Percentiles rank a stretch among this genome's conserved stretches.
Evolutionary conservation across 352 stramenopile species (phyloP).

Genomic region (Elongisporangium anandrum): DNA sequence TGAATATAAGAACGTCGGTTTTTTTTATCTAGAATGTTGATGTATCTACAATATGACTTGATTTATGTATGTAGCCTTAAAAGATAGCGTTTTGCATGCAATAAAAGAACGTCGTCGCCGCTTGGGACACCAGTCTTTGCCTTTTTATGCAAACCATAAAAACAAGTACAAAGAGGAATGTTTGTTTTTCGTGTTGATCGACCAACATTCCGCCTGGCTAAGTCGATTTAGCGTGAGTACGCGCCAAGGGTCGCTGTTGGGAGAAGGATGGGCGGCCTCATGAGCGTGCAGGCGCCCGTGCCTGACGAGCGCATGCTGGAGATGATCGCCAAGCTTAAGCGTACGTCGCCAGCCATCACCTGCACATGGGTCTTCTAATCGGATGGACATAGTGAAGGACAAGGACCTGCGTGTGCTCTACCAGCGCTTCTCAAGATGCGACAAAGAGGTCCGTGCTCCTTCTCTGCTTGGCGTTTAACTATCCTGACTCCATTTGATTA

Average conservation of each 20-base stretch:
- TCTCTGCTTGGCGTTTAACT: too few species aligned
- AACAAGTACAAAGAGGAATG: neutral
- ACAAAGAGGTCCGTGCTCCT: slow-evolving; percentile 44
- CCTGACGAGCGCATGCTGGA: slow-evolving; percentile 66
- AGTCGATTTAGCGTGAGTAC: slow-evolving; percentile 17
- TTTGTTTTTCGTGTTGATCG: neutral
- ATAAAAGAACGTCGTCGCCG: neutral
- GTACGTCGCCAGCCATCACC: slow-evolving; percentile 11
- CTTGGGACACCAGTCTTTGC: neutral
- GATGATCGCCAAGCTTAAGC: slow-evolving; percentile 63
- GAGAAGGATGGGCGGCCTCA: slow-evolving; percentile 32
- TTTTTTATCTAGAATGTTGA: neutral
- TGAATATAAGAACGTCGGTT: neutral
- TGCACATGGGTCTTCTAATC: neutral
- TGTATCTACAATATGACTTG: neutral
- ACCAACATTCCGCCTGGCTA: neutral
- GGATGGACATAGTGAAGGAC: slow-evolving; percentile 38
- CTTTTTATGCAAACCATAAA: neutral
- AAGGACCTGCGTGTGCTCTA: slow-evolving; percentile 52
- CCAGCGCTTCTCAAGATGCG: slow-evolving; percentile 50
- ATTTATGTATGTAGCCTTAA: neutral
- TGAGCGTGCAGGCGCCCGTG: slow-evolving; percentile 46
- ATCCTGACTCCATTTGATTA: too few species aligned
- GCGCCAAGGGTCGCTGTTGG: neutral
- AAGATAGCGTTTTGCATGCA: neutral